A percentile compares a stretch with the other conserved stretches of the same genome.
These are phyloP conservation scores for Acanthochlamys bracteata DNA, from an alignment of 106 monocot genomes.

Conservation along the genomic window DNA sequence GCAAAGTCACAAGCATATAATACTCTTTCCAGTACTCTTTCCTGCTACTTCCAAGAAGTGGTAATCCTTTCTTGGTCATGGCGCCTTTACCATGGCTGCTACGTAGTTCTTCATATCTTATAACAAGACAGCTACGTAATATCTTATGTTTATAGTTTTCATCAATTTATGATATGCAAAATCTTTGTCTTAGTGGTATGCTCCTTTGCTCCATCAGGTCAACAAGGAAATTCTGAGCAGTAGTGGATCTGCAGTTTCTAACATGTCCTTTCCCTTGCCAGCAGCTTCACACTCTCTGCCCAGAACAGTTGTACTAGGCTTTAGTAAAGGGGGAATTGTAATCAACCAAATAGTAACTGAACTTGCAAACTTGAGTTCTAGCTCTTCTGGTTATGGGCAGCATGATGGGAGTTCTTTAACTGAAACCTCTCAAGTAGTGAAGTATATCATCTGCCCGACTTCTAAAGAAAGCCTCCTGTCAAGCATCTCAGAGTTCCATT, in stretches of 20 bases:
- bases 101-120: too few species aligned
- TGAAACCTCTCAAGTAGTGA: neutral
- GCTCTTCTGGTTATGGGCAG: neutral
- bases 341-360: conserved; percentile 82
- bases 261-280: neutral
- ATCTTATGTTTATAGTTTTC: too few species aligned
- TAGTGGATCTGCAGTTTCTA: neutral
- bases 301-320: conserved; percentile 68
- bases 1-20: too few species aligned
- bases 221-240: too few species aligned
- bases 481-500: conserved; percentile 74
- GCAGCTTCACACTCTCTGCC: conserved; percentile 14
- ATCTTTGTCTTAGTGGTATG: too few species aligned
- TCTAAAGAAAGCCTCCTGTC: conserved; percentile 32
- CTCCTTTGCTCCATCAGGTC: too few species aligned
- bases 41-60: too few species aligned
- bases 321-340: conserved; percentile 85
- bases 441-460: conserved; percentile 22
- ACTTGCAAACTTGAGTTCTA: conserved; percentile 31
- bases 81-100: too few species aligned
- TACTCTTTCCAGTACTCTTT: too few species aligned
- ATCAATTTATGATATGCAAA: too few species aligned
- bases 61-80: too few species aligned
- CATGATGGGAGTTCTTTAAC: neutral
- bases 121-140: too few species aligned